Evolutionary conservation across 441 rosid species (phyloP).

Genomic region (Eutrema salsugineum): DNA sequence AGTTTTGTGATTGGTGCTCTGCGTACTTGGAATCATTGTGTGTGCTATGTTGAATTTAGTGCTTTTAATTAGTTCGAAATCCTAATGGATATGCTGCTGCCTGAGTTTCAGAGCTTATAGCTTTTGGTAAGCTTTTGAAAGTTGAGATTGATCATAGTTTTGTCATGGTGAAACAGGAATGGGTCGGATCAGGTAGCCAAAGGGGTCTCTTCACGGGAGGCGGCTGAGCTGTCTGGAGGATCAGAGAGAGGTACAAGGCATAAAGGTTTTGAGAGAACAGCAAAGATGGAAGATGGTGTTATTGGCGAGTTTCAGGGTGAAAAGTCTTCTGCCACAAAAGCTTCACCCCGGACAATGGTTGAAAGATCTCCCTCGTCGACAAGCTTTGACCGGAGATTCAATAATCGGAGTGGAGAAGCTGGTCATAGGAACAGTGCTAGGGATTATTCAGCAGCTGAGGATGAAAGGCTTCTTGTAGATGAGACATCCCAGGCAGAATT

Average conservation of each 20-base stretch:
- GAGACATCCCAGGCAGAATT: constrained; percentile 60
- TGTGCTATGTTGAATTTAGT: not conserved
- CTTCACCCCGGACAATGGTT: constrained; percentile 61
- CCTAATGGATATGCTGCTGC: not conserved
- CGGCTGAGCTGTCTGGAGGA: constrained; percentile 46
- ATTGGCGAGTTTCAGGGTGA: constrained; percentile 62
- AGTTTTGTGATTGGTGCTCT: not conserved
- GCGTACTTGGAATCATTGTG: not conserved
- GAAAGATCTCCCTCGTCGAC: constrained; percentile 88
- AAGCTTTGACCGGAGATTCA: constrained; percentile 74
- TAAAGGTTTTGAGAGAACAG: constrained; percentile 54
- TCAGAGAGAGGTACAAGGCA: constrained; percentile 63
- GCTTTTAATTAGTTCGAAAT: not conserved
- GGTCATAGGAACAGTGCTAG: constrained; percentile 59
- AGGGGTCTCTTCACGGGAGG: constrained; percentile 56
- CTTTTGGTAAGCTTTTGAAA: not conserved
- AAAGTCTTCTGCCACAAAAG: constrained; percentile 72
- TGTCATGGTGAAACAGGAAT: constrained; percentile 46
- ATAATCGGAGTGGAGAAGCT: constrained; percentile 58
- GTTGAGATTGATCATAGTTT: not conserved
- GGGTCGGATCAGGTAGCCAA: constrained; percentile 51
- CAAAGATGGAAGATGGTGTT: constrained; percentile 66
- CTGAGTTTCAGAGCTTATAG: not conserved
- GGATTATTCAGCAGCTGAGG: constrained; percentile 59
- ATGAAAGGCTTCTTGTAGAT: constrained; percentile 60